Evolutionary conservation across 768 basidiomycete species (phyloP).

Genomic region (Leccinum fibrillosum): DNA sequence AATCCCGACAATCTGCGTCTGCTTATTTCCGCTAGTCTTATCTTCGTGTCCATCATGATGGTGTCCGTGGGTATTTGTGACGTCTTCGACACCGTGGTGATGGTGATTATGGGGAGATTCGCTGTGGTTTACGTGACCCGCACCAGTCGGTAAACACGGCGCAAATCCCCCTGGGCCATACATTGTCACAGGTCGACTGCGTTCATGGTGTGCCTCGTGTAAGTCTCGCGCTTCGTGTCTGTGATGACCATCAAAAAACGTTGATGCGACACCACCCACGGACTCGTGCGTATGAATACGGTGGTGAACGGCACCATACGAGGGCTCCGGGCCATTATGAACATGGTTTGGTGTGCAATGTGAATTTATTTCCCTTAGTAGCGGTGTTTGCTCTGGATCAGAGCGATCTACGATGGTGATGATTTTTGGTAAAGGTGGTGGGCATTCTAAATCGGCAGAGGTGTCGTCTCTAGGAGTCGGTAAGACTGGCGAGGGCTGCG

Average conservation of each 20-base stretch:
- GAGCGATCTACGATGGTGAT: neutral
- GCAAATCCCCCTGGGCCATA: slow-evolving; percentile 18
- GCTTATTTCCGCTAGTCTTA: slow-evolving; percentile 42
- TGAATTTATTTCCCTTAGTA: slow-evolving; percentile 8
- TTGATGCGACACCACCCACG: slow-evolving; percentile 1
- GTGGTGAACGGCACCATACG: slow-evolving; percentile 21
- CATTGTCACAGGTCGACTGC: slow-evolving; percentile 18
- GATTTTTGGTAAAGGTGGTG: slow-evolving; percentile 3
- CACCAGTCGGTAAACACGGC: neutral
- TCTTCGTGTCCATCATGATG: slow-evolving; percentile 9
- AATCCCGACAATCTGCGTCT: slow-evolving; percentile 70
- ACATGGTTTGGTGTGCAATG: neutral
- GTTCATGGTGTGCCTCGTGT: slow-evolving; percentile 32
- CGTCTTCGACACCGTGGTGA: slow-evolving; percentile 5
- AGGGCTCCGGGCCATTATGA: neutral
- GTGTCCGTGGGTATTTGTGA: neutral
- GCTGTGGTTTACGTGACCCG: slow-evolving; percentile 1
- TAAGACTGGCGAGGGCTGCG: slow-evolving; percentile 33
- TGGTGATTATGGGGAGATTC: slow-evolving; percentile 7
- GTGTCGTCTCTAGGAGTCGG: slow-evolving; percentile 28
- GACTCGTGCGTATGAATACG: neutral
- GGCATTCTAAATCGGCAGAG: slow-evolving; percentile 4
- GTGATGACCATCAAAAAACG: slow-evolving; percentile 35
- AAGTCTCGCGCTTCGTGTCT: slow-evolving; percentile 28
- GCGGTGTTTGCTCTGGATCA: slow-evolving; percentile 18